A percentile compares a stretch with the other conserved stretches of the same genome.
phyloP scores from a whole-genome alignment of 1,284 basidiomycete species.

The Trichosporon inkin region DNA sequence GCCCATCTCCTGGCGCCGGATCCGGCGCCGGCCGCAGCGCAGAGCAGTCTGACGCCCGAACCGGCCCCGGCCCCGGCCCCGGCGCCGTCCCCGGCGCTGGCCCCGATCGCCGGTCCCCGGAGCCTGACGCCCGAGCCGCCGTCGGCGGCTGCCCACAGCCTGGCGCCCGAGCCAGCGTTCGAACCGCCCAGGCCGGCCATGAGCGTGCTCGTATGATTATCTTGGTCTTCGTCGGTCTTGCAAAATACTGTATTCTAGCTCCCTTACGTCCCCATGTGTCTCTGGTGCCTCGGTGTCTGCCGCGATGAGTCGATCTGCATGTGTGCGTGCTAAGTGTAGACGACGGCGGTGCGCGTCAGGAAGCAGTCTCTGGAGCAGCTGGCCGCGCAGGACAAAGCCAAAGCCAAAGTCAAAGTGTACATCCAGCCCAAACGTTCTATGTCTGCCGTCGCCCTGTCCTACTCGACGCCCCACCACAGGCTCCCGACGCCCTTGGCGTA shows the following conservation, averaged over 20 bases:
- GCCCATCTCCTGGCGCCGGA: no score
- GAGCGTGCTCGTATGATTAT: background rate
- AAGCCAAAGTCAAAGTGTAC: background rate
- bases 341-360: background rate
- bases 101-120: no score
- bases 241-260: no score
- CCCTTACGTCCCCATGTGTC: no score
- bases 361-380: background rate
- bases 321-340: no score
- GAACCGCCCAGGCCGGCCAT: background rate
- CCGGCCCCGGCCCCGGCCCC: background rate
- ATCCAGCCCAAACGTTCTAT: background rate
- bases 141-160: background rate
- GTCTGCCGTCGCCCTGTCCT: background rate
- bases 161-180: conserved; percentile 1
- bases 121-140: background rate
- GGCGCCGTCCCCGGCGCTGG: no score
- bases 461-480: conserved; percentile 62
- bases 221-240: background rate
- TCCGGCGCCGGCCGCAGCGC: no score
- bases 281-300: no score
- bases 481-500: conserved; percentile 81
- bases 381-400: background rate
- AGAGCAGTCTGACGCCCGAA: background rate
- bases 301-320: no score